Evolutionary conservation across 106 monocot species (phyloP).

Genomic region (Dendrobium huoshanense): DNA sequence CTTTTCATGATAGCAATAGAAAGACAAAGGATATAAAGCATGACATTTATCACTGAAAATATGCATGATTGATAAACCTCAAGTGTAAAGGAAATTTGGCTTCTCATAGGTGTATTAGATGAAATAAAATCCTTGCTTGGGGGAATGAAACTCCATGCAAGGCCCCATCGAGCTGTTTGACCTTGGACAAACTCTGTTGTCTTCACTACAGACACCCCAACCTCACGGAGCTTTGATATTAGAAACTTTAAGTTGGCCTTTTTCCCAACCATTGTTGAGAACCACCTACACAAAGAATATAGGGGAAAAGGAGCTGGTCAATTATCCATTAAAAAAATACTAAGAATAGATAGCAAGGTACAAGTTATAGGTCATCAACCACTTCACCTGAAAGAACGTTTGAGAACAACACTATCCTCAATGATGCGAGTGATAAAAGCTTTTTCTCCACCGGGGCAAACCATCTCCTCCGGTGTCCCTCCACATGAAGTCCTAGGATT

Average conservation of each 20-base stretch:
- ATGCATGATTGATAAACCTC: slow-evolving; percentile 46
- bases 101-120: slow-evolving; percentile 29
- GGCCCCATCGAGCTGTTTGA: slow-evolving; percentile 89
- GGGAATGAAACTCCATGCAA: slow-evolving; percentile 89
- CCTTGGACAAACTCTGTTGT: slow-evolving; percentile 99
- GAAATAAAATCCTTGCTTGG: slow-evolving; percentile 47
- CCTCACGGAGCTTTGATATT: slow-evolving; percentile 68
- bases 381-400: slow-evolving; percentile 58
- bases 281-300: slow-evolving; percentile 64
- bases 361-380: neutral
- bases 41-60: neutral
- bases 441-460: slow-evolving; percentile 78
- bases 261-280: slow-evolving; percentile 95
- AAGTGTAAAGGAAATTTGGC: slow-evolving; percentile 67
- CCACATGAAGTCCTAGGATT: slow-evolving; percentile 92
- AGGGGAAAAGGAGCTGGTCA: neutral
- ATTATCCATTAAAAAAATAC: neutral
- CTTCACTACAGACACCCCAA: slow-evolving; percentile 72
- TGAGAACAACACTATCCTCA: slow-evolving; percentile 76
- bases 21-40: neutral
- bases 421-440: slow-evolving; percentile 80
- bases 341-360: neutral
- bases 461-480: slow-evolving; percentile 82
- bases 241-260: slow-evolving; percentile 73
- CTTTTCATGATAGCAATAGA: neutral